Percentiles rank a stretch among this genome's conserved stretches.
phyloP scores from a whole-genome alignment of 1,139 yeast species.

The Saccharomyces hybrid region DNA sequence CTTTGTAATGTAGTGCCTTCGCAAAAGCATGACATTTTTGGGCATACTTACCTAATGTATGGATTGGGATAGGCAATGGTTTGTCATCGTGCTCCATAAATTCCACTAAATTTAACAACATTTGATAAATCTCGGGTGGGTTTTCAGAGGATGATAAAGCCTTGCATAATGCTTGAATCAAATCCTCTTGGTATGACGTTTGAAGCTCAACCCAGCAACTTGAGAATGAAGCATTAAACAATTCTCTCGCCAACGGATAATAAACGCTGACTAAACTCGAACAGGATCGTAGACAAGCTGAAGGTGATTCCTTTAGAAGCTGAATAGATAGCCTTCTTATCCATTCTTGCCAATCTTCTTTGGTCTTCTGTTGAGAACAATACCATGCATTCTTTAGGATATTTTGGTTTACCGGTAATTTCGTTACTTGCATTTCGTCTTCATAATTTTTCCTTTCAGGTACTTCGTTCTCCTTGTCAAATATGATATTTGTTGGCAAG shows the following conservation, averaged over 20 bases:
- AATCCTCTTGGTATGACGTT: constrained; percentile 86
- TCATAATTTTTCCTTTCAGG: constrained; percentile 54
- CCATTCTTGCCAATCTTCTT: constrained; percentile 99
- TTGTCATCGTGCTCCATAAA: constrained; percentile 98
- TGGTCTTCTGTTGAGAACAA: constrained; percentile 77
- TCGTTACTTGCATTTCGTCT: constrained; percentile 65
- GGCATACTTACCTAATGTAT: constrained; percentile 87
- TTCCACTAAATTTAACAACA: constrained; percentile 81
- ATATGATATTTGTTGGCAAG: constrained; percentile 66
- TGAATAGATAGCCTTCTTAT: constrained; percentile 80
- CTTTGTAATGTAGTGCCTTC: constrained; percentile 92
- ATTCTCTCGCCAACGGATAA: constrained; percentile 80
- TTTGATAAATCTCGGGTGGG: constrained; percentile 94
- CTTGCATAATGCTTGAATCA: constrained; percentile 75
- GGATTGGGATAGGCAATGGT: constrained; percentile 81
- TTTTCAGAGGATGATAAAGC: constrained; percentile 87
- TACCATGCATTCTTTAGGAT: constrained; percentile 77
- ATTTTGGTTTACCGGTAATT: constrained; percentile 49
- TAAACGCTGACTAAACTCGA: constrained; percentile 84
- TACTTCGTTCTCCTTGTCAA: constrained; percentile 60
- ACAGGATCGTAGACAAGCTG: constrained; percentile 91
- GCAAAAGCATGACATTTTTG: constrained; percentile 97
- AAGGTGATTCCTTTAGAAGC: constrained; percentile 83
- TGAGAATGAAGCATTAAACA: constrained; percentile 91
- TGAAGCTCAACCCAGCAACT: constrained; percentile 94